Evolutionary conservation across 495 filamentous ascomycete genomes (phyloP).

Genomic region (Neurospora pannonica): DNA sequence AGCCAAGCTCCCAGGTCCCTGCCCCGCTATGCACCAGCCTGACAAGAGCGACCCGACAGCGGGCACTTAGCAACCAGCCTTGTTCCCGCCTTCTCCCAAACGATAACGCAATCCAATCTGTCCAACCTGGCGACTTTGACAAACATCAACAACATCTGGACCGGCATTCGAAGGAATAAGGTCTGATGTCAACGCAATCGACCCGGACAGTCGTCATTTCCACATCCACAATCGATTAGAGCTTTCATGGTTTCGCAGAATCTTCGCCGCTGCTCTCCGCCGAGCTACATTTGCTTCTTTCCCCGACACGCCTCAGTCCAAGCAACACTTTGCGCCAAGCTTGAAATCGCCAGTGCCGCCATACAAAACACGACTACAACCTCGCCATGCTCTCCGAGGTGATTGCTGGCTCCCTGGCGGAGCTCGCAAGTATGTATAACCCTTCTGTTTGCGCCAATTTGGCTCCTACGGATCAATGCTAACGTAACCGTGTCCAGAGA

Average conservation of each 20-base stretch:
- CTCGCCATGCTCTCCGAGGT: slow-evolving; percentile 22
- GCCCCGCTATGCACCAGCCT: not conserved
- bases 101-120: not conserved
- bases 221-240: not conserved
- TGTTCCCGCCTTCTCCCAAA: not conserved
- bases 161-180: not conserved
- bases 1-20: not conserved
- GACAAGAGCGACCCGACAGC: not conserved
- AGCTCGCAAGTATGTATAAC: slow-evolving; percentile 30
- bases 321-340: slow-evolving; percentile 5
- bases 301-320: not conserved
- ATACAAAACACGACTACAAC: not conserved
- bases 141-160: not conserved
- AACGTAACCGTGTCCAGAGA: slow-evolving; percentile 24
- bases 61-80: not conserved
- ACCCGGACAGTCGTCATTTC: not conserved
- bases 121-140: slow-evolving; percentile 1
- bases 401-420: slow-evolving; percentile 28
- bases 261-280: slow-evolving; percentile 1
- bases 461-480: slow-evolving; percentile 7
- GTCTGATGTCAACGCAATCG: not conserved
- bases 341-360: not conserved
- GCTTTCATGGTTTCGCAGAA: slow-evolving; percentile 8
- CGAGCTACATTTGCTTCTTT: not conserved
- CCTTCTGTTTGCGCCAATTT: not conserved